Conservation (phyloP, 306 rosid genomes). For the Vicia villosa region DNA sequence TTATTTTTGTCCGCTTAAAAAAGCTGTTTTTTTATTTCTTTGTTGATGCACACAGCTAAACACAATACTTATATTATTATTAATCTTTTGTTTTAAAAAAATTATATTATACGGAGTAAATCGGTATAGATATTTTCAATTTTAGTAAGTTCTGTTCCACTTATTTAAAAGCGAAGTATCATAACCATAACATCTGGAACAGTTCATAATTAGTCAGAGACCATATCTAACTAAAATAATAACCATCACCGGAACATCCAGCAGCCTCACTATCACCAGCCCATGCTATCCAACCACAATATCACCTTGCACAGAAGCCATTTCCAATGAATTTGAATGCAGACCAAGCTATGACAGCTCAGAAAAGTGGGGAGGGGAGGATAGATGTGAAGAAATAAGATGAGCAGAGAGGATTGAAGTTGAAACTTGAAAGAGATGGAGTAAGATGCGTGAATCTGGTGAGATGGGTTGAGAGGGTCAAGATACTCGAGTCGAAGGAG, state of each 20-base stretch:
- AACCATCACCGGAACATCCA: neutral
- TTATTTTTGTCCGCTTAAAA: neutral
- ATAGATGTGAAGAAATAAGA: neutral
- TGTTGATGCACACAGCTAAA: neutral
- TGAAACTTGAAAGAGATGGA: neutral
- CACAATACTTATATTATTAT: neutral
- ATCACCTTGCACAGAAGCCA: neutral
- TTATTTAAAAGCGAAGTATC: neutral
- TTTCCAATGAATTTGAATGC: neutral
- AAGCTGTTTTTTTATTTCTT: neutral
- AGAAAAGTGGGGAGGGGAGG: neutral
- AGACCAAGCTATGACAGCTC: neutral
- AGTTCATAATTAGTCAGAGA: neutral
- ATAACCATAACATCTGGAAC: neutral
- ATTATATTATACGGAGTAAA: neutral
- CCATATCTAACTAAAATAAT: neutral
- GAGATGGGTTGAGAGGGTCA: neutral
- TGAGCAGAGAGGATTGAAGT: neutral
- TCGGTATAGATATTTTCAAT: neutral
- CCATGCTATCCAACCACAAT: neutral
- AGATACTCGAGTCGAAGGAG: neutral
- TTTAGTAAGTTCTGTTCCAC: neutral
- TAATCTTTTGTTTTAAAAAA: neutral
- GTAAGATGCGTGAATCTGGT: neutral
- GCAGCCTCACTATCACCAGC: neutral